Evolutionary conservation across 1,284 basidiomycete genomes (phyloP).

Genomic region (Mycena sp.): DNA sequence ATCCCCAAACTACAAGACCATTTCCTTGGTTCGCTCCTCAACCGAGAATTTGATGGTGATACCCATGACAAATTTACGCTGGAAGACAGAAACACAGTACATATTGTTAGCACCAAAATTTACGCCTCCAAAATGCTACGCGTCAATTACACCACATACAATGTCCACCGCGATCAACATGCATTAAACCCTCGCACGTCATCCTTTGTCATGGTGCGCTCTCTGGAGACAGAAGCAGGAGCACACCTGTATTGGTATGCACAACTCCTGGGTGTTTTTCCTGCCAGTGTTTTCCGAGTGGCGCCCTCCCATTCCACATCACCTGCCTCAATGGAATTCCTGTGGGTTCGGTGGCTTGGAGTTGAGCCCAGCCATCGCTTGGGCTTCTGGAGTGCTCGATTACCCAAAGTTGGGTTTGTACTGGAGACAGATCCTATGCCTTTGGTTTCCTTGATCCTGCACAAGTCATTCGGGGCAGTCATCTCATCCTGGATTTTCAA

Average conservation of each 20-base stretch:
- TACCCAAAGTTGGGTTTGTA: no score
- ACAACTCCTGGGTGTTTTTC: constrained; percentile 15
- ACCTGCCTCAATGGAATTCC: constrained; percentile 29
- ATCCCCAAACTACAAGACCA: constrained; percentile 34
- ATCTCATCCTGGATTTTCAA: no score
- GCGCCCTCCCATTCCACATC: no score
- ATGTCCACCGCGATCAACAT: constrained; percentile 35
- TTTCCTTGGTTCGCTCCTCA: constrained; percentile 31
- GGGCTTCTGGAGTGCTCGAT: no score
- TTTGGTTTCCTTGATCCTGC: no score
- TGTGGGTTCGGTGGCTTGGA: constrained; percentile 29
- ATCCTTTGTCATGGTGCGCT: constrained; percentile 27
- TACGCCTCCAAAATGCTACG: constrained; percentile 31
- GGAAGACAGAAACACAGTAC: constrained; percentile 24
- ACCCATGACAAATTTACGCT: constrained; percentile 32
- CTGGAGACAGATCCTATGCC: no score
- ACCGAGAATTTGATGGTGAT: constrained; percentile 30
- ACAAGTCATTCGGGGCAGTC: no score
- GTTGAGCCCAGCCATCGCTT: no score
- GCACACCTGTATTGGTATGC: constrained; percentile 32
- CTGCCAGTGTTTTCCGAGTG: background rate
- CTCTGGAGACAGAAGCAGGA: constrained; percentile 9
- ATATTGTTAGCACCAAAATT: constrained; percentile 33
- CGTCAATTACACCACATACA: constrained; percentile 39
- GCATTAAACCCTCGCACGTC: constrained; percentile 24